Evolutionary conservation across 805 yeast species (phyloP).

Genomic region (Wickerhamia fluorescens): DNA sequence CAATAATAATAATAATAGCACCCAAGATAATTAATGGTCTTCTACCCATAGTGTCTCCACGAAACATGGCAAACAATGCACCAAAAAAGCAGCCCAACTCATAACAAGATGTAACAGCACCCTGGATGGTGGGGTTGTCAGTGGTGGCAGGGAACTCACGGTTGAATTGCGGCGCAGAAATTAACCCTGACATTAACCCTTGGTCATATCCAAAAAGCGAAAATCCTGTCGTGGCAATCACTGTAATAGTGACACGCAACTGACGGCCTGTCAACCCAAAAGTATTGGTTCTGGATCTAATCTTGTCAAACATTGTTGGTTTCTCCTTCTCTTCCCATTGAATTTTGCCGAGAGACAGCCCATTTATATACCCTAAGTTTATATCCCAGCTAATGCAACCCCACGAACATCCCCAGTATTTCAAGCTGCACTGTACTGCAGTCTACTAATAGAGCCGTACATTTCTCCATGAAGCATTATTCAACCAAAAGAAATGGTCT

Average conservation of each 20-base stretch:
- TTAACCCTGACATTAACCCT: constrained; percentile 39
- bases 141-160: constrained; percentile 33
- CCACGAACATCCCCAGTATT: too few species aligned
- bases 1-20: constrained; percentile 32
- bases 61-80: constrained; percentile 32
- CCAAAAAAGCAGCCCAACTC: constrained; percentile 36
- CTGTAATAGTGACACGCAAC: constrained; percentile 22
- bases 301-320: constrained; percentile 7
- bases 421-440: too few species aligned
- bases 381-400: too few species aligned
- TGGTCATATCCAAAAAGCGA: constrained; percentile 29
- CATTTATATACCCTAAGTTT: too few species aligned
- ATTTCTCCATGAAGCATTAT: too few species aligned
- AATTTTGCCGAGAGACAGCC: too few species aligned
- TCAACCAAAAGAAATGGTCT: too few species aligned
- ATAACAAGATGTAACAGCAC: constrained; percentile 23
- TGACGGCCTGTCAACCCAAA: constrained; percentile 50
- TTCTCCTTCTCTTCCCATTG: too few species aligned
- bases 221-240: constrained; percentile 23
- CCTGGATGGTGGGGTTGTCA: constrained; percentile 19
- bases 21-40: constrained; percentile 33
- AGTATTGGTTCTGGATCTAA: constrained; percentile 40
- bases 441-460: too few species aligned
- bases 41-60: constrained; percentile 37
- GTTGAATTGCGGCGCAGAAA: constrained; percentile 32